phyloP scores from a whole-genome alignment of 345 rosid genomes.

The Physaria fendleri region DNA sequence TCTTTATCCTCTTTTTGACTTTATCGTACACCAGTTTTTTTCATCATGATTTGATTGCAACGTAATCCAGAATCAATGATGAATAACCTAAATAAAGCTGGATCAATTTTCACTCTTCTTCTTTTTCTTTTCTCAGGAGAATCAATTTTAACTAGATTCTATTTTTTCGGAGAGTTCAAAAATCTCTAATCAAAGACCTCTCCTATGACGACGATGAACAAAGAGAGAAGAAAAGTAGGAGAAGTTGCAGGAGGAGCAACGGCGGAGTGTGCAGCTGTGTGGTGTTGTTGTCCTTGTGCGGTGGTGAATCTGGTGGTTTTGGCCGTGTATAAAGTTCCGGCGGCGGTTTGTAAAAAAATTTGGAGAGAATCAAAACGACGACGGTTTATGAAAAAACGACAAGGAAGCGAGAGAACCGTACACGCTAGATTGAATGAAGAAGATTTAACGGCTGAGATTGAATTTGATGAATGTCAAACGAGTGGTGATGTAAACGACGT shows the following conservation, averaged over 20 bases:
- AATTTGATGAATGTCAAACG: not conserved
- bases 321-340: conserved; percentile 59
- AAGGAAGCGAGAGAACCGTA: conserved; percentile 16
- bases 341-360: conserved; percentile 51
- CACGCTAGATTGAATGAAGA: conserved; percentile 29
- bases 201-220: too few relatives aligned
- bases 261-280: conserved; percentile 67
- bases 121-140: too few relatives aligned
- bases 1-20: not conserved
- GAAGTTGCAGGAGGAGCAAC: conserved; percentile 59
- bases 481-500: conserved; percentile 3
- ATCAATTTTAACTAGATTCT: too few relatives aligned
- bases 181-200: not conserved
- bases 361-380: conserved; percentile 39
- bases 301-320: conserved; percentile 52
- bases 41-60: conserved; percentile 10
- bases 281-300: conserved; percentile 63
- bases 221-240: conserved; percentile 32
- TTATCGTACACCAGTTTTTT: not conserved
- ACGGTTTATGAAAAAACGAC: conserved; percentile 25
- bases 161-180: not conserved
- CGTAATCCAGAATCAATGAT: conserved; percentile 23
- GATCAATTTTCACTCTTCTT: conserved; percentile 25
- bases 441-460: conserved; percentile 20
- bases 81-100: not conserved